Percentiles rank a stretch among this genome's conserved stretches.
These are phyloP conservation scores for Malassezia furfur DNA, from an alignment of 1,284 basidiomycete genomes.

Conservation along the genomic window DNA sequence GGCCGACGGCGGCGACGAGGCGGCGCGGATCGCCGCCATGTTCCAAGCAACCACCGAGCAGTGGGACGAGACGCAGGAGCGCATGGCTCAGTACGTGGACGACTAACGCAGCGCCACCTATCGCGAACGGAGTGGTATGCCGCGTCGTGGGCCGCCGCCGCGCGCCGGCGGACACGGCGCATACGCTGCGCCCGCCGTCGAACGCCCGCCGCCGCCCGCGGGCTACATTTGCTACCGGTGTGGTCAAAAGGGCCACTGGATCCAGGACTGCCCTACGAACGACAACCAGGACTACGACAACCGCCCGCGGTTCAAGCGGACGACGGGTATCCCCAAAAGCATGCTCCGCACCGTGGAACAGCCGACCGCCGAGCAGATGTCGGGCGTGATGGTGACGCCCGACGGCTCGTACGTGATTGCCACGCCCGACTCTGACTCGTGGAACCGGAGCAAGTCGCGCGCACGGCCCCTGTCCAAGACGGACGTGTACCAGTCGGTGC, in stretches of 20 bases:
- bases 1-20: constrained; percentile 27
- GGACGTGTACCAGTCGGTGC: constrained; percentile 41
- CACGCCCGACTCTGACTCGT: constrained; percentile 37
- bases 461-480: constrained; percentile 38
- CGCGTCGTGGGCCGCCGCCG: constrained; percentile 33
- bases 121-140: constrained; percentile 34
- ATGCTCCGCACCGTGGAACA: constrained; percentile 91
- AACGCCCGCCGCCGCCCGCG: constrained; percentile 35
- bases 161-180: constrained; percentile 43
- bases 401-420: constrained; percentile 46
- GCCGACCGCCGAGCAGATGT: constrained; percentile 35
- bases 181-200: constrained; percentile 7
- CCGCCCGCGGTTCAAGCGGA: constrained; percentile 87
- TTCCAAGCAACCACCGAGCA: constrained; percentile 79
- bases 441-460: constrained; percentile 35
- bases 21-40: constrained; percentile 69
- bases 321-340: constrained; percentile 92
- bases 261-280: constrained; percentile 96
- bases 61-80: constrained; percentile 92
- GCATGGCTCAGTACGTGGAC: constrained; percentile 84
- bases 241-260: constrained; percentile 92
- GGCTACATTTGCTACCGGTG: constrained; percentile 99
- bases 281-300: constrained; percentile 90
- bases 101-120: constrained; percentile 28
- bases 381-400: constrained; percentile 45